A percentile compares a stretch with the other conserved stretches of the same genome.
phyloP scores from a whole-genome alignment of 768 basidiomycete genomes.

The Scleroderma bovista region DNA sequence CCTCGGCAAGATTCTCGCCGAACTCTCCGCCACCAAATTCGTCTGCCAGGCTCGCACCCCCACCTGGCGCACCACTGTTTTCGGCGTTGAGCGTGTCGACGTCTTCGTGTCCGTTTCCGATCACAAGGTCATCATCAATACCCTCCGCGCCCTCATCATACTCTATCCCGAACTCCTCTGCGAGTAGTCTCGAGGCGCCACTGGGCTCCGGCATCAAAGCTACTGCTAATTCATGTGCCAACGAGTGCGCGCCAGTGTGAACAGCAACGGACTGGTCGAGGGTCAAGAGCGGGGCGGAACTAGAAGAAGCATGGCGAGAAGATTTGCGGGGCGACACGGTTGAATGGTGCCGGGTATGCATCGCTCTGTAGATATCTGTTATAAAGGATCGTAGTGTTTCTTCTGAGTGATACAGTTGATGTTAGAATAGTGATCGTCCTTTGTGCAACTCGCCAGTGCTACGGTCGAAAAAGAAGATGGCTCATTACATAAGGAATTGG shows the following conservation, averaged over 20 bases:
- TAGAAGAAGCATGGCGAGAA: constrained; percentile 24
- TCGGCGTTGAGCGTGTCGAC: constrained; percentile 18
- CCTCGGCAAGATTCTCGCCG: constrained; percentile 19
- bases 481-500: too few relatives aligned
- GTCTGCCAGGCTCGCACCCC: constrained; percentile 38
- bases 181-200: constrained; percentile 59
- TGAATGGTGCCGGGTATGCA: constrained; percentile 25
- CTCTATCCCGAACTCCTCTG: constrained; percentile 87
- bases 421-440: too few relatives aligned
- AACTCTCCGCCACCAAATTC: constrained; percentile 27
- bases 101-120: constrained; percentile 24
- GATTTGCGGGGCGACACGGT: constrained; percentile 21
- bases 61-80: constrained; percentile 23
- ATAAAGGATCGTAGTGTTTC: too few relatives aligned
- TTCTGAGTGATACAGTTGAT: too few relatives aligned
- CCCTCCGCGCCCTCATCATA: constrained; percentile 85
- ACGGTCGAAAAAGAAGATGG: too few relatives aligned
- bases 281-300: constrained; percentile 26
- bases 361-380: neutral
- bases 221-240: constrained; percentile 83
- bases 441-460: too few relatives aligned
- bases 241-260: constrained; percentile 45
- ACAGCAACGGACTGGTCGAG: constrained; percentile 27
- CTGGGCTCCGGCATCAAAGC: constrained; percentile 82
- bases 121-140: constrained; percentile 47